Evolutionary conservation across 129 eudicot genomes (phyloP).

Genomic region (Arctium minus): DNA sequence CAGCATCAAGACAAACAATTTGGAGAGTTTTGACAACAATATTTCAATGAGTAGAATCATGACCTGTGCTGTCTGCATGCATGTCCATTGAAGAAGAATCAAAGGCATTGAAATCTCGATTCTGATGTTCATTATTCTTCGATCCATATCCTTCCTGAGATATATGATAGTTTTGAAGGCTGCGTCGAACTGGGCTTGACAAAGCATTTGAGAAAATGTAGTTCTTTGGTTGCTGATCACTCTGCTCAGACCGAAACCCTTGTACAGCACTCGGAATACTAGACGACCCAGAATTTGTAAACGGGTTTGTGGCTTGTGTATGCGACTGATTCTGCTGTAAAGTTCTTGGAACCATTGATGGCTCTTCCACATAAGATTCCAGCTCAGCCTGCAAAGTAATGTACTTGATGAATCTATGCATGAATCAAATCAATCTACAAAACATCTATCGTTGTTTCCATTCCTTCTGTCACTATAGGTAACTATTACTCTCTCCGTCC

Average conservation of each 20-base stretch:
- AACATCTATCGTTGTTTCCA: no score
- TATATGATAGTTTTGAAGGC: constrained; percentile 70
- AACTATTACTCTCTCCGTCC: no score
- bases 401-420: background rate
- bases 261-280: constrained; percentile 32
- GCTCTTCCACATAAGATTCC: constrained; percentile 51
- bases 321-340: constrained; percentile 31
- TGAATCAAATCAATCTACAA: background rate
- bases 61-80: constrained; percentile 67
- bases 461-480: no score
- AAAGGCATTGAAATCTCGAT: constrained; percentile 36
- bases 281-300: constrained; percentile 44
- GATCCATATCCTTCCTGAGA: constrained; percentile 45
- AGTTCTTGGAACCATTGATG: constrained; percentile 42
- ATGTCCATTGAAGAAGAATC: constrained; percentile 77
- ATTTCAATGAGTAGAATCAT: constrained; percentile 43
- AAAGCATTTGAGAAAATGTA: constrained; percentile 71
- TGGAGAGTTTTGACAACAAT: background rate
- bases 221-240: constrained; percentile 59
- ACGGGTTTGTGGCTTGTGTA: constrained; percentile 27
- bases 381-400: constrained; percentile 41
- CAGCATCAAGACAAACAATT: constrained; percentile 1
- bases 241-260: constrained; percentile 37
- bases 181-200: constrained; percentile 82
- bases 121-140: constrained; percentile 44